Percentiles rank a stretch among this genome's conserved stretches.
phyloP scores from a whole-genome alignment of 2,329 filamentous ascomycete species.

The Lecanicillium sp. region DNA sequence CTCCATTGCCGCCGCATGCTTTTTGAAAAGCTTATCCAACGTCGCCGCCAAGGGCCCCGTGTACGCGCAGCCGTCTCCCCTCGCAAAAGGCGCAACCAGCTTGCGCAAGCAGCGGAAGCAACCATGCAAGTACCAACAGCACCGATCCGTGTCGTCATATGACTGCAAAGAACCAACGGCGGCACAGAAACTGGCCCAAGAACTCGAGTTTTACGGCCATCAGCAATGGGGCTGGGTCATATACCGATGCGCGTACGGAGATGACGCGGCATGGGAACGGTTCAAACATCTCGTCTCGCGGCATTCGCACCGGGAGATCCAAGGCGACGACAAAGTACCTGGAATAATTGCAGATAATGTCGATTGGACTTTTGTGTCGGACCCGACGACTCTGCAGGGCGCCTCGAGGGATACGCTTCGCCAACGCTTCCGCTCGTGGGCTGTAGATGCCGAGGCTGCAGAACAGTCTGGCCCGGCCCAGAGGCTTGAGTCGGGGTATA shows the following conservation, averaged over 20 bases:
- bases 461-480: slow-evolving; percentile 13
- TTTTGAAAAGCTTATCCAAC: too few species aligned
- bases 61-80: too few species aligned
- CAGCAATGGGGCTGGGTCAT: slow-evolving; percentile 17
- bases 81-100: too few species aligned
- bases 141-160: neutral
- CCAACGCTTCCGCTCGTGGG: neutral
- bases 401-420: neutral
- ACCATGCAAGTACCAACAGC: too few species aligned
- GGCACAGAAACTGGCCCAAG: neutral
- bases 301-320: neutral
- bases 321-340: neutral
- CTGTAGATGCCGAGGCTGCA: neutral
- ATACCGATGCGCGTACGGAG: slow-evolving; percentile 17
- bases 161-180: neutral
- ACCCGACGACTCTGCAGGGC: slow-evolving; percentile 7
- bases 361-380: slow-evolving; percentile 11
- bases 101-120: too few species aligned
- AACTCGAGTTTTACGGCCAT: neutral
- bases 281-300: slow-evolving; percentile 1
- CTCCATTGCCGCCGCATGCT: too few species aligned
- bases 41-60: too few species aligned
- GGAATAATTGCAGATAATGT: slow-evolving; percentile 2
- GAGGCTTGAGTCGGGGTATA: neutral
- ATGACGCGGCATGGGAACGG: slow-evolving; percentile 14